These are phyloP conservation scores for Pseudocercospora crystallina DNA, from an alignment of 2,329 filamentous ascomycete species.

Conservation along the genomic window DNA sequence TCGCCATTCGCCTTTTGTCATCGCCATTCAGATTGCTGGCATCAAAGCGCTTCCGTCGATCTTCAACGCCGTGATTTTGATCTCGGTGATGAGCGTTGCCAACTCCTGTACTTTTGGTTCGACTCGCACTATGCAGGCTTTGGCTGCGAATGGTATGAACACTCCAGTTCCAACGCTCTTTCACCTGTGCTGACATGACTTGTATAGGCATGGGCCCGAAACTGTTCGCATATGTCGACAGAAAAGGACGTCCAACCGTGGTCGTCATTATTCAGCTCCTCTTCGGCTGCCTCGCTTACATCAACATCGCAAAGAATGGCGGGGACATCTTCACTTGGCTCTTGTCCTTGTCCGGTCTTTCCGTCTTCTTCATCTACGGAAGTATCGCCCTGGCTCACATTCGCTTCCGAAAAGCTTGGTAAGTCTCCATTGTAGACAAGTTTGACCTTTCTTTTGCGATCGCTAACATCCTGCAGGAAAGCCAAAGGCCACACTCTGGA, in stretches of 20 bases:
- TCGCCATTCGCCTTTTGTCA: conserved; percentile 62
- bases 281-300: conserved; percentile 73
- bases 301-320: conserved; percentile 62
- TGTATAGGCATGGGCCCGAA: conserved; percentile 69
- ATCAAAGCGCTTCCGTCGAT: conserved; percentile 68
- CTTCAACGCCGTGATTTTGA: conserved; percentile 75
- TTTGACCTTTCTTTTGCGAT: neutral
- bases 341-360: conserved; percentile 68
- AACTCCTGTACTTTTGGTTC: conserved; percentile 59
- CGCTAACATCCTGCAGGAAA: conserved; percentile 54
- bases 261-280: conserved; percentile 66
- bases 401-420: conserved; percentile 73
- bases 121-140: conserved; percentile 57
- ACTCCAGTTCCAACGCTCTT: neutral
- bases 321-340: conserved; percentile 73
- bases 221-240: conserved; percentile 79
- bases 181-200: conserved; percentile 3
- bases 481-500: conserved; percentile 48
- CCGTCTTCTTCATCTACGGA: conserved; percentile 74
- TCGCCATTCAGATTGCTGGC: conserved; percentile 67
- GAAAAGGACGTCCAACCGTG: conserved; percentile 73
- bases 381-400: conserved; percentile 87
- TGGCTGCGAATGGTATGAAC: conserved; percentile 38
- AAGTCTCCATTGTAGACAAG: conserved; percentile 3
- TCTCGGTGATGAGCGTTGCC: conserved; percentile 58